Base-by-base conservation (phyloP, 208 protist species). In the Trypanosoma vivax region DNA sequence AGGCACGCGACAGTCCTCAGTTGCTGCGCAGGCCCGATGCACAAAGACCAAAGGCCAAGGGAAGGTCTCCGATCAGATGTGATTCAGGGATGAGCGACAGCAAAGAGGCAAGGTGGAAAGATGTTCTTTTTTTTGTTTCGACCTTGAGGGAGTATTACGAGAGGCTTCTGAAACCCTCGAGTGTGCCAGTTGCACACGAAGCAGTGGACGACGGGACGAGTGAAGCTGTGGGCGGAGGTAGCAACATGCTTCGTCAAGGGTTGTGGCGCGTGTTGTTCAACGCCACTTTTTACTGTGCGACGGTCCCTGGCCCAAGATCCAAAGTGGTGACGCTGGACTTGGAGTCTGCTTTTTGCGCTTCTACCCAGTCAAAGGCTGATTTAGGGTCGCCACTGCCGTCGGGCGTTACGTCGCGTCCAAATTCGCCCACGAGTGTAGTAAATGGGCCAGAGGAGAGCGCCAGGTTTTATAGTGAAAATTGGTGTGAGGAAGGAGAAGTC, bases 221-320 rank as follows among this genome's bases (percentile, higher is more conserved):
- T n/a, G n/a, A n/a, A n/a, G n/a, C n/a, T n/a, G n/a, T n/a, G n/a
- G n/a, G n/a, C n/a, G n/a, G n/a, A n/a, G 18, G 39, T 18, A 25
- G 43, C 43, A 10, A 16, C 18, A 5, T 31, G 25, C 46, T 63
- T 50, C 38, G 35, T 6, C 25, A 42, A 13, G 37, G 57, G 9
- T 37, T 63, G 23, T 63, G 49, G 57, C 25, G 30, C 25, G 57
- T 63, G 4, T 37, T 89, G 1, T 84, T 79, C 50, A 89, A 89
- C 60, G 67, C 73, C 1, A 55, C 73, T 5, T 80, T 83, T 46
- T 89, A 85, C 62, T 85, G 73, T 48, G 49, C 77, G 13, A 51
- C 58, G 14, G 69, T 56, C 5, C 52, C 79, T 23, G 63, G 75
- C 37, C 33, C 24, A 0, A 14, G 38, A n/a, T 11, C 16, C 2